These are phyloP conservation scores for Metarhizium brunneum DNA, from an alignment of 2,329 filamentous ascomycete species.

Conservation along the genomic window DNA sequence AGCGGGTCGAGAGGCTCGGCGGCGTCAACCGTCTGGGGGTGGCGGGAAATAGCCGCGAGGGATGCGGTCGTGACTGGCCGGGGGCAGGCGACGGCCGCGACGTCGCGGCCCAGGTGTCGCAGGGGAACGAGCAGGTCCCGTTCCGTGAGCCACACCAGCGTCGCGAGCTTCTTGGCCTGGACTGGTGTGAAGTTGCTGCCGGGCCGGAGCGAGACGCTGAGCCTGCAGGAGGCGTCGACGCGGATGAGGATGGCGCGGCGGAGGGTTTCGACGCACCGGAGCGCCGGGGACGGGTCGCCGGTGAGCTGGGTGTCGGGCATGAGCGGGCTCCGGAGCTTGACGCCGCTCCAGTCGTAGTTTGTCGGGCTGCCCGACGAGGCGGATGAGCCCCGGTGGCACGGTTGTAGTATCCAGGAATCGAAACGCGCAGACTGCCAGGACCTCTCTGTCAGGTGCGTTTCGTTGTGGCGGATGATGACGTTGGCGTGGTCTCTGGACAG, in stretches of 20 bases:
- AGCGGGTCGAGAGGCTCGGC: neutral
- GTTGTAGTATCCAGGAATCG: neutral
- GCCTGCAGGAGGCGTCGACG: neutral
- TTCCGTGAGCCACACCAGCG: neutral
- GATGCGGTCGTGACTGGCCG: neutral
- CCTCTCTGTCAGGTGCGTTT: neutral
- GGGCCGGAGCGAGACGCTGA: neutral
- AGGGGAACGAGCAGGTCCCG: neutral
- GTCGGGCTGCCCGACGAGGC: neutral
- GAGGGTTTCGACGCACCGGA: neutral
- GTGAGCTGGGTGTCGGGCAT: neutral
- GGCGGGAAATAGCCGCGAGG: neutral
- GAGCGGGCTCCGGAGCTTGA: neutral
- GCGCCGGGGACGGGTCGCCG: neutral
- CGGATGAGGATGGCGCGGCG: neutral
- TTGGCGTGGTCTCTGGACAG: neutral
- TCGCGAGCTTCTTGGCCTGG: constrained; percentile 1
- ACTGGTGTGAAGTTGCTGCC: neutral
- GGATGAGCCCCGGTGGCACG: neutral
- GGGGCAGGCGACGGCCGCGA: neutral
- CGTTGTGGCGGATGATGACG: constrained; percentile 1
- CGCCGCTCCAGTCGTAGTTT: neutral
- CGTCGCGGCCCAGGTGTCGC: neutral
- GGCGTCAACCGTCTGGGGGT: neutral
- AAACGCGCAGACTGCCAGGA: constrained; percentile 3